Base-by-base conservation (phyloP, 2,329 filamentous ascomycete genomes). In the Claviceps arundinis region DNA sequence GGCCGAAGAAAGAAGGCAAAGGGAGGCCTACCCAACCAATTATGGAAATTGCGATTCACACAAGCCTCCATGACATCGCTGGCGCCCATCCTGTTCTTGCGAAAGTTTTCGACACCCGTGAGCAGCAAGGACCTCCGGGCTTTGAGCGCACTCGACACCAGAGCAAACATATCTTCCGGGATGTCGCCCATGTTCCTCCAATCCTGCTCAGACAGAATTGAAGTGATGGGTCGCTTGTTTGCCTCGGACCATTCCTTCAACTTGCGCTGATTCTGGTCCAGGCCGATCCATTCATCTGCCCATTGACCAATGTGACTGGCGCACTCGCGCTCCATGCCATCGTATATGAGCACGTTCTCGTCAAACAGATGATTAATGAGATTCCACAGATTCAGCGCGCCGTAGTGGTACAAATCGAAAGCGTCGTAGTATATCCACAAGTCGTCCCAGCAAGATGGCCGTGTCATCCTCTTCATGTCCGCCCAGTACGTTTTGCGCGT, bases 371-470 rank as follows among this genome's bases (percentile, higher is more conserved):
- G 65, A 34, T 68, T 65, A 45, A 75, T 56, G 37, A 77, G 64
- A 26, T 70, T 71, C 68, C 69, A 74, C 13, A 77, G 62, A 55
- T 78, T 78, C 54, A 70, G 62, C 0, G 70, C 70, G 7, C 75
- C 75, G 13, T 68, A 63, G 38, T 65, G 47, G 59, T 73, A 78
- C 30, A 78, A 62, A 48, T 78, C 75, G 9, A 60, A 53, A 1
- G 68, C 65, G 55, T 78, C 75, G 47, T 73, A 78, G 56, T 72
- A 77, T 2, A 61, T 57, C 63, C 71, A 76, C 22, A 78, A 60
- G 26, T 73, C 69, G 38, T 67, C 65, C 61, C 67, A 73, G 55
- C 52, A 61, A 30, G 60, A 16, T 2, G 63, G 65, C 19, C 59
- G 45, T 19, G 50, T 55, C 61, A 73, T 67, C 1, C 38, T 37